Evolutionary conservation across 2,329 filamentous ascomycete genomes (phyloP).

Genomic region (Dactylella cylindrospora): DNA sequence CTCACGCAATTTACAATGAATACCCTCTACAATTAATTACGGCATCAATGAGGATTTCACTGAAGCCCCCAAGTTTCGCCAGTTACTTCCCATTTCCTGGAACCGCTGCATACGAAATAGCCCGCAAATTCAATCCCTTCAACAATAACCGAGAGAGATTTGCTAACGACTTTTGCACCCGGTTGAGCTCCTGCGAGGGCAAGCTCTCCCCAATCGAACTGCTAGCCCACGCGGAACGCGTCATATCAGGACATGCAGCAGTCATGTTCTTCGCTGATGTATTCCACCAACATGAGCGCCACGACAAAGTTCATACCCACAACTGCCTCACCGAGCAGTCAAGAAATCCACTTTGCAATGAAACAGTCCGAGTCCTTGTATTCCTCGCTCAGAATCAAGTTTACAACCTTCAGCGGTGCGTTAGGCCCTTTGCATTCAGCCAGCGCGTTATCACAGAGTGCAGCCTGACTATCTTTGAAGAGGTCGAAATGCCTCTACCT

Average conservation of each 20-base stretch:
- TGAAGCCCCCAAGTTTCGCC: conserved; percentile 9
- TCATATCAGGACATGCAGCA: neutral
- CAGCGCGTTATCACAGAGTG: conserved; percentile 21
- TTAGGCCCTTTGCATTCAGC: conserved; percentile 16
- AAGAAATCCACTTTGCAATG: conserved; percentile 7
- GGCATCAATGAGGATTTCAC: conserved; percentile 6
- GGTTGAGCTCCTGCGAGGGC: no score
- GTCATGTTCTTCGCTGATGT: conserved; percentile 17
- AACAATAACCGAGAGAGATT: no score
- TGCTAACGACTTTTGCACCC: no score
- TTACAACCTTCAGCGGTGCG: conserved; percentile 8
- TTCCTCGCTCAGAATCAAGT: conserved; percentile 37
- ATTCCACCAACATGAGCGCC: conserved; percentile 17
- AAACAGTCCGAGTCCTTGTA: conserved; percentile 19
- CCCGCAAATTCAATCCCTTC: no score
- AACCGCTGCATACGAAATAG: neutral
- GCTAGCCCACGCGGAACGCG: conserved; percentile 16
- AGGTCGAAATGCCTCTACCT: conserved; percentile 29
- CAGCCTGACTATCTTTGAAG: conserved; percentile 16
- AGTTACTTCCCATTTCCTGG: conserved; percentile 24
- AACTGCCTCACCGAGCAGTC: conserved; percentile 18
- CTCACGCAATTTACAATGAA: neutral
- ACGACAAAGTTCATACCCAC: conserved; percentile 20
- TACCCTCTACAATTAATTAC: neutral
- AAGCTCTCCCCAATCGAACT: neutral